Evolutionary conservation across 352 stramenopile genomes (phyloP).

Genomic region (Phytophthora niederhauseri): DNA sequence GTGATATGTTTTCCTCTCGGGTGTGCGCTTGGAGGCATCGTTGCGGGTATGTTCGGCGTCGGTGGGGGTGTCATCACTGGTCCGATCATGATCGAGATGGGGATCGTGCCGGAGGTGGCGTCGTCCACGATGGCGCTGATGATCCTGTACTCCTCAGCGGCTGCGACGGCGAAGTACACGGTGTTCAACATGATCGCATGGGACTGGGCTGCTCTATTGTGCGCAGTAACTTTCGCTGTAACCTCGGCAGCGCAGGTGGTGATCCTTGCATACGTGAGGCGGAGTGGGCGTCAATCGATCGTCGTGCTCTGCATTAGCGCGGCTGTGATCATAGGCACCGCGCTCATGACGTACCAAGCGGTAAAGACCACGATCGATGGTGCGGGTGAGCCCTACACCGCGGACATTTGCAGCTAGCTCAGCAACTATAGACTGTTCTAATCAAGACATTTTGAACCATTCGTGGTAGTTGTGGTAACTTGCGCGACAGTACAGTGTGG

Average conservation of each 20-base stretch:
- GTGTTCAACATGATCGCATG: slow-evolving; percentile 62
- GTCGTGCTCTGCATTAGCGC: slow-evolving; percentile 65
- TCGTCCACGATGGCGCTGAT: slow-evolving; percentile 43
- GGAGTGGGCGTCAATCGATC: slow-evolving; percentile 59
- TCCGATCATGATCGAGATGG: slow-evolving; percentile 42
- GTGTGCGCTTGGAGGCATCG: slow-evolving; percentile 49
- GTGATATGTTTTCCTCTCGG: slow-evolving; percentile 51
- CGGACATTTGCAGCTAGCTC: slow-evolving; percentile 34
- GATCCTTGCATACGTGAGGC: slow-evolving; percentile 57
- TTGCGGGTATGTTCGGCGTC: slow-evolving; percentile 59
- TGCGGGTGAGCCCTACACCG: slow-evolving; percentile 40
- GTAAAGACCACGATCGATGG: slow-evolving; percentile 55
- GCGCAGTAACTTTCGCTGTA: slow-evolving; percentile 50
- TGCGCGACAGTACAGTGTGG: too few relatives aligned
- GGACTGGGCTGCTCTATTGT: slow-evolving; percentile 52
- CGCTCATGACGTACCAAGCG: slow-evolving; percentile 59
- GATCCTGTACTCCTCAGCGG: slow-evolving; percentile 63
- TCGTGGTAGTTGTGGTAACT: too few relatives aligned
- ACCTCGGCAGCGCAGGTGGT: slow-evolving; percentile 53
- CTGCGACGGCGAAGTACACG: slow-evolving; percentile 60
- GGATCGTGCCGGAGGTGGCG: slow-evolving; percentile 48
- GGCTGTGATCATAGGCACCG: slow-evolving; percentile 43
- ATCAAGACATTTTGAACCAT: too few relatives aligned
- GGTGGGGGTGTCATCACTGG: slow-evolving; percentile 47
- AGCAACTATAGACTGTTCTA: neutral